phyloP scores from a whole-genome alignment of 805 yeast genomes.

The Cyberlindnera samutprakarnensis region DNA sequence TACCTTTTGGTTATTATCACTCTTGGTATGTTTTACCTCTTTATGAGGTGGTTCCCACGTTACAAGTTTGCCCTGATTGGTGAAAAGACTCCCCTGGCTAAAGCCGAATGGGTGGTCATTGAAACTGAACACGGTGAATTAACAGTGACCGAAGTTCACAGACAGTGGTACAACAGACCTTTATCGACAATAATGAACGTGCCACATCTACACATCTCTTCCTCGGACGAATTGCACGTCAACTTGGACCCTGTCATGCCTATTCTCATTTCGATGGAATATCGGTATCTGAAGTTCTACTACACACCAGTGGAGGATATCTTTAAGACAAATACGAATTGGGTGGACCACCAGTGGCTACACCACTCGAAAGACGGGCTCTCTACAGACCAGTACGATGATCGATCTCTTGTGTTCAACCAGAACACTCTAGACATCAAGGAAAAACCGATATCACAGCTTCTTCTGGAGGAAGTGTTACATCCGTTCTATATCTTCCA shows the following conservation, averaged over 20 bases:
- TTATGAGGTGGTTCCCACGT: slow-evolving; percentile 82
- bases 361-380: slow-evolving; percentile 58
- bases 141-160: slow-evolving; percentile 45
- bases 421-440: slow-evolving; percentile 66
- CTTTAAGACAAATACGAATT: slow-evolving; percentile 73
- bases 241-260: slow-evolving; percentile 44
- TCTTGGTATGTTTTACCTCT: slow-evolving; percentile 63
- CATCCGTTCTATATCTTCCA: slow-evolving; percentile 97
- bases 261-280: slow-evolving; percentile 60
- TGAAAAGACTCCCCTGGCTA: slow-evolving; percentile 56
- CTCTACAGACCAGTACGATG: slow-evolving; percentile 58
- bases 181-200: slow-evolving; percentile 57
- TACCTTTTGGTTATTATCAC: slow-evolving; percentile 49
- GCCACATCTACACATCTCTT: slow-evolving; percentile 18
- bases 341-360: slow-evolving; percentile 82
- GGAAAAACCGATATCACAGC: slow-evolving; percentile 56
- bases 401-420: slow-evolving; percentile 70
- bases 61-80: slow-evolving; percentile 66
- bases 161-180: slow-evolving; percentile 61
- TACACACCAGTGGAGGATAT: slow-evolving; percentile 86
- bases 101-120: slow-evolving; percentile 86
- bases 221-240: slow-evolving; percentile 12
- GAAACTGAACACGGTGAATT: slow-evolving; percentile 94
- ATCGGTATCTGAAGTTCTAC: slow-evolving; percentile 75
- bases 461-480: slow-evolving; percentile 78